Conservation (phyloP, 1,284 basidiomycete species). For the Ustilago cynodontis region DNA sequence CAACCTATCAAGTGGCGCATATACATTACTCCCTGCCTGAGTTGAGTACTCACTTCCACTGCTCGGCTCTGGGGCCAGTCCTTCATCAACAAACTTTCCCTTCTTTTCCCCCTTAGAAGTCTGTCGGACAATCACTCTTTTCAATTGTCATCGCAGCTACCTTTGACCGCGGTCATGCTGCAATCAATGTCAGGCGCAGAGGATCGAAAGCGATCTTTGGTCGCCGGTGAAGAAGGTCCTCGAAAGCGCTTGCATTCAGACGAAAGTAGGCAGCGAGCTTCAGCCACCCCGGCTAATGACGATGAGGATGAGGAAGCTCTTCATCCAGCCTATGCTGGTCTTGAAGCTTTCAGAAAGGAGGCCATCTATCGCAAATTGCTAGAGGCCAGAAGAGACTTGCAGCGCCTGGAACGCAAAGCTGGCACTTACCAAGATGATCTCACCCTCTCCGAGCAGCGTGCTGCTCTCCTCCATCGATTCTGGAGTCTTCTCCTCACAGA, state of each 20-base stretch:
- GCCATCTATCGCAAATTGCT: slow-evolving; percentile 65
- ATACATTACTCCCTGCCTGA: neutral
- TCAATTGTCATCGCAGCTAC: neutral
- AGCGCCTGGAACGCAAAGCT: slow-evolving; percentile 39
- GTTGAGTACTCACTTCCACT: neutral
- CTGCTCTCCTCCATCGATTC: slow-evolving; percentile 52
- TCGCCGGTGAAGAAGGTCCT: slow-evolving; percentile 31
- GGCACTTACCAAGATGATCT: slow-evolving; percentile 33
- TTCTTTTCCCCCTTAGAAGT: neutral
- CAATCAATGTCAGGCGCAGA: slow-evolving; percentile 44
- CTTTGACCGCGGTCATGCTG: slow-evolving; percentile 25
- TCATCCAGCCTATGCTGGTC: slow-evolving; percentile 35
- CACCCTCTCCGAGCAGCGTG: slow-evolving; percentile 38
- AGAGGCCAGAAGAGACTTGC: slow-evolving; percentile 55
- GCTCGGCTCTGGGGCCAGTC: neutral
- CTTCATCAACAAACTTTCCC: neutral
- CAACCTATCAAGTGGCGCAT: neutral
- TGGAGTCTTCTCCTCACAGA: slow-evolving; percentile 51
- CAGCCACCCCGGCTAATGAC: slow-evolving; percentile 31
- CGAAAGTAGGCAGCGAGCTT: slow-evolving; percentile 17
- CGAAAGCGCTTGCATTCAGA: slow-evolving; percentile 50
- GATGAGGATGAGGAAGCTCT: slow-evolving; percentile 40
- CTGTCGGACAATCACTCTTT: neutral
- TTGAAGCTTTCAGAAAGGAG: slow-evolving; percentile 63
- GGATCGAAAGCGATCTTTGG: slow-evolving; percentile 58